Conservation (phyloP, 305 asterid genomes). For the Lippia alba region DNA sequence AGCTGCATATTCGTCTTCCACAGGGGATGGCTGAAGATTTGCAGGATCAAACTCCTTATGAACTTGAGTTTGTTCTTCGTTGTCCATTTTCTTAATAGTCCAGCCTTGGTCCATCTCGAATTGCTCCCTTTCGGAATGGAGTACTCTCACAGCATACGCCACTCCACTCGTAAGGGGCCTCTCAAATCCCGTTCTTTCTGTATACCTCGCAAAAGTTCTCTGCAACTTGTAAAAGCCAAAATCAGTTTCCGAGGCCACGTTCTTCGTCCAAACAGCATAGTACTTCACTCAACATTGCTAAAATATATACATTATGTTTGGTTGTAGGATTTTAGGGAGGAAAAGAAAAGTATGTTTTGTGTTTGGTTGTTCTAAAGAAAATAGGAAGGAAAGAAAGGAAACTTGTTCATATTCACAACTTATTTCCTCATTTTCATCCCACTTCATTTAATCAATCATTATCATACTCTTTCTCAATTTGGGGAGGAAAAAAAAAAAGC, state of each 20-base stretch:
- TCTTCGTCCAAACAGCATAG: neutral
- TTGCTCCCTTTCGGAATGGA: conserved; percentile 74
- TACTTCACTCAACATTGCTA: too few relatives aligned
- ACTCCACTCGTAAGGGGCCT: conserved; percentile 99
- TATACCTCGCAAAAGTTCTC: conserved; percentile 84
- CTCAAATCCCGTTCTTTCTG: conserved; percentile 93
- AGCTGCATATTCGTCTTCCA: conserved; percentile 92
- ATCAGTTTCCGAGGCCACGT: conserved; percentile 17
- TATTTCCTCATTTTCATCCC: neutral
- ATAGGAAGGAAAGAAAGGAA: too few relatives aligned
- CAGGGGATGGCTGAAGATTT: conserved; percentile 75
- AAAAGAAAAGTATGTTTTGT: too few relatives aligned
- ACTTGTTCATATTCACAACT: too few relatives aligned
- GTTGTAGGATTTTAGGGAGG: too few relatives aligned
- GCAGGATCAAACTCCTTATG: conserved; percentile 77
- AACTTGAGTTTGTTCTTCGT: conserved; percentile 78
- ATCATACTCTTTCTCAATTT: too few relatives aligned
- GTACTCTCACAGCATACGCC: conserved; percentile 96
- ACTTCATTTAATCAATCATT: too few relatives aligned
- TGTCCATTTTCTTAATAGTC: conserved; percentile 92
- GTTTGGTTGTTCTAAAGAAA: too few relatives aligned
- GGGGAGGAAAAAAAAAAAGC: too few relatives aligned
- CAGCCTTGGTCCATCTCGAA: conserved; percentile 91
- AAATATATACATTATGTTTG: too few relatives aligned
- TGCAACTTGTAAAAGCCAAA: conserved; percentile 35